A percentile compares a stretch with the other conserved stretches of the same genome.
These are phyloP conservation scores for Metschnikowia baotianmanensis DNA, from an alignment of 805 yeast genomes.

Conservation along the genomic window DNA sequence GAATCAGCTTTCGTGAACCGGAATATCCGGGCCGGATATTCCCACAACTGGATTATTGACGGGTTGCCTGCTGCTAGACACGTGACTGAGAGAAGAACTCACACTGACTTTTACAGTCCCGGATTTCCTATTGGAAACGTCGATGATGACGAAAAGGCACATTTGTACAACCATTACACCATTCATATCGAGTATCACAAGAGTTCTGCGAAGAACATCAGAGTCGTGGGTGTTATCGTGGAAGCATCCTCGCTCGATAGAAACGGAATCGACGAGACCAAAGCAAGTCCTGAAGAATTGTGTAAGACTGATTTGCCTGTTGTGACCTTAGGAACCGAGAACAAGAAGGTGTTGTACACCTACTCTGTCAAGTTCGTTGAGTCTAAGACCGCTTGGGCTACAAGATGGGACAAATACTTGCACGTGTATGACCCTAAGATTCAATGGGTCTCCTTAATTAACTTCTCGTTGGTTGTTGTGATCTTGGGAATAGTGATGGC, in stretches of 20 bases:
- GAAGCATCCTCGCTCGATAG: slow-evolving; percentile 59
- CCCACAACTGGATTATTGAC: slow-evolving; percentile 90
- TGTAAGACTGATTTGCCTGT: slow-evolving; percentile 37
- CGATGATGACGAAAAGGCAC: slow-evolving; percentile 54
- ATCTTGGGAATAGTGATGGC: slow-evolving; percentile 74
- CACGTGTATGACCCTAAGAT: slow-evolving; percentile 89
- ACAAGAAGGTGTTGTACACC: slow-evolving; percentile 63
- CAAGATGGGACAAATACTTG: slow-evolving; percentile 96
- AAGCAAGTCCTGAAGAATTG: slow-evolving; percentile 25
- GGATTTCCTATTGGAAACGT: slow-evolving; percentile 80
- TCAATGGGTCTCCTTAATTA: slow-evolving; percentile 92
- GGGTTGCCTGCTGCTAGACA: slow-evolving; percentile 88
- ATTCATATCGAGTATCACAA: slow-evolving; percentile 80
- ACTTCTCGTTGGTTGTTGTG: slow-evolving; percentile 78
- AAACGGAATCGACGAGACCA: slow-evolving; percentile 21
- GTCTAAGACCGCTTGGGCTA: slow-evolving; percentile 87
- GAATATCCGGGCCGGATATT: slow-evolving; percentile 77
- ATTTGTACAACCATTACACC: slow-evolving; percentile 77
- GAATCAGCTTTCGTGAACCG: slow-evolving; percentile 77
- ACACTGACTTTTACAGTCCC: slow-evolving; percentile 64
- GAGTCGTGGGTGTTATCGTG: slow-evolving; percentile 90
- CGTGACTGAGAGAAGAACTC: slow-evolving; percentile 55
- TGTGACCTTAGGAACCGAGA: slow-evolving; percentile 48
- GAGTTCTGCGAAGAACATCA: slow-evolving; percentile 60
- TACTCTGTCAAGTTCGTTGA: slow-evolving; percentile 75